Percentiles rank a stretch among this genome's conserved stretches.
Evolutionary conservation across 257 asterid genomes (phyloP).

Genomic region (Salvia miltiorrhiza): DNA sequence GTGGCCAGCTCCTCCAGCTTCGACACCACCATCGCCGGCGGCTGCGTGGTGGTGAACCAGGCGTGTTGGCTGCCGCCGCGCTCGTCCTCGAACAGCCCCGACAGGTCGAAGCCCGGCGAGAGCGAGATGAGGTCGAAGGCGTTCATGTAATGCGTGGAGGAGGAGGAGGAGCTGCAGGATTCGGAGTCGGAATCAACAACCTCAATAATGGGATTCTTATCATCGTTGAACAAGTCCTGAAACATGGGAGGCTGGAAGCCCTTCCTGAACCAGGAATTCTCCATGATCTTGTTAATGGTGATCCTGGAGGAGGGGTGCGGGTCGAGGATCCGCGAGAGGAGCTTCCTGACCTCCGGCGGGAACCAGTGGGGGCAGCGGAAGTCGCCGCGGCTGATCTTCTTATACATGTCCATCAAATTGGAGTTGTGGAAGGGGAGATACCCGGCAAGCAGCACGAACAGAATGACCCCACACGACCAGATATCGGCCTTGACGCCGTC

Average conservation of each 20-base stretch:
- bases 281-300: constrained; percentile 59
- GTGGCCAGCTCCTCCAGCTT: constrained; percentile 71
- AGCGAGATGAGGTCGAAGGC: constrained; percentile 87
- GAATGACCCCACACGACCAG: constrained; percentile 91
- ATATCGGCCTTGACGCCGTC: constrained; percentile 90
- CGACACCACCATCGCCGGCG: constrained; percentile 56
- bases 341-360: constrained; percentile 64
- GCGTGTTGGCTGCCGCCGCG: constrained; percentile 17
- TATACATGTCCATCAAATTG: constrained; percentile 74
- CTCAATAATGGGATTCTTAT: constrained; percentile 23
- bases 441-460: constrained; percentile 77
- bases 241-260: constrained; percentile 40
- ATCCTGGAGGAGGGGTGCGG: constrained; percentile 67
- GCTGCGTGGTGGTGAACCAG: constrained; percentile 58
- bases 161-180: no score
- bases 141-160: constrained; percentile 42
- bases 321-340: constrained; percentile 66
- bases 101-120: constrained; percentile 71
- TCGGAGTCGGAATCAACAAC: constrained; percentile 34
- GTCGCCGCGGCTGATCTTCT: constrained; percentile 62
- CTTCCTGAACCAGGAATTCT: constrained; percentile 69
- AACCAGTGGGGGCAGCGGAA: constrained; percentile 87
- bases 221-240: not conserved
- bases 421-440: constrained; percentile 80
- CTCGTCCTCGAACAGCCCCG: constrained; percentile 63